Base-by-base conservation (phyloP, 768 basidiomycete species). In the Trametes cubensis region DNA sequence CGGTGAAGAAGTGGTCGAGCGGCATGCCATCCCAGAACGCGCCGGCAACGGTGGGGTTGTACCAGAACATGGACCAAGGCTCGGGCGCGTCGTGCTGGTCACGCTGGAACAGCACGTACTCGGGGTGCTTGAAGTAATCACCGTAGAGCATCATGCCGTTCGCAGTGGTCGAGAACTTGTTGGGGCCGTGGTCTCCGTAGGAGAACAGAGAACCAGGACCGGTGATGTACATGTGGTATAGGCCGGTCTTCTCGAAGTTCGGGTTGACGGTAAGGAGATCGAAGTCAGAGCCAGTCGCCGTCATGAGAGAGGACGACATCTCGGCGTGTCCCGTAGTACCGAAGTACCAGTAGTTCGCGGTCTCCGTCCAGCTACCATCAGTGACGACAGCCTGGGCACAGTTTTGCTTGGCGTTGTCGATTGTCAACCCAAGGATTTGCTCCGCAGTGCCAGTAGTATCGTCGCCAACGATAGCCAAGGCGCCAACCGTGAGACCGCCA, bases 261-360 rank as follows among this genome's bases (percentile, higher is more conserved):
- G 85, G 71, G 76, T 98, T 96, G 63, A 76, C 73, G 52, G 78
- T 75, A 58, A 94, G 79, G 45, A 99, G 79, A 41, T 86, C 86
- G 69, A 86, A 90, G 71, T 90, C 80, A 44, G 87, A 89, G 46
- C 97, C 97, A 20, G 94, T 92, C 3, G 97, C 95, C 10, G 90
- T 85, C 14, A 87, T 71, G 57, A 99, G 84, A 6, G 93, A 82
- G 2, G 93, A 85, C 2, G 87, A 70, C 89, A 98, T 87, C 77
- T 98, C 95, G 4, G 94, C 93, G 69, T 90, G 88, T 17, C 85
- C 93, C 8, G 92, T 95, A 40, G 88, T 92, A 71, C 94, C 95
- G 68, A 96, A 98, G 75, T 92, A 93, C 92, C 93, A 95, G 71
- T 94, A 96, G 75, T 98, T 92, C 39, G 92, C 81, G 0, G 95